A percentile compares a stretch with the other conserved stretches of the same genome.
phyloP scores from a whole-genome alignment of 208 protist species.

The Herpetomonas tarakana region DNA sequence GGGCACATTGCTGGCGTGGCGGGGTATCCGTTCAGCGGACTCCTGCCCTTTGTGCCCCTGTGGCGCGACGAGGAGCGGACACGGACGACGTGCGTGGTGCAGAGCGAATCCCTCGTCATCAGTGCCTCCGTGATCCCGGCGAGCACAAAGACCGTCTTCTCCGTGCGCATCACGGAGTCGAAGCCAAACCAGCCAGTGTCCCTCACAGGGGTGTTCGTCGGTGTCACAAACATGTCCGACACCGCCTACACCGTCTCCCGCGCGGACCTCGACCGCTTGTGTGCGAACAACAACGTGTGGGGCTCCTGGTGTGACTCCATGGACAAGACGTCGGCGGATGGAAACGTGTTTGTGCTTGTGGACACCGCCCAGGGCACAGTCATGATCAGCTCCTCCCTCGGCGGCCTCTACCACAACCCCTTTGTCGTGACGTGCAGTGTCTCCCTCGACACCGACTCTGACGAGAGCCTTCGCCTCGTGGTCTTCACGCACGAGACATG shows the following conservation, averaged over 20 bases:
- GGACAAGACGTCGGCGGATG: constrained; percentile 40
- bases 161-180: constrained; percentile 30
- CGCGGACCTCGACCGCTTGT: constrained; percentile 59
- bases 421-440: constrained; percentile 61
- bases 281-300: constrained; percentile 60
- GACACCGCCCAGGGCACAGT: constrained; percentile 56
- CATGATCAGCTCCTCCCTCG: constrained; percentile 63
- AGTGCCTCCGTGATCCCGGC: constrained; percentile 63
- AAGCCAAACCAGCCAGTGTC: constrained; percentile 25
- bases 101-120: constrained; percentile 50
- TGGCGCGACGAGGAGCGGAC: constrained; percentile 58
- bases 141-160: constrained; percentile 55
- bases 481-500: constrained; percentile 73
- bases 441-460: constrained; percentile 13
- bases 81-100: constrained; percentile 25
- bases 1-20: constrained; percentile 65
- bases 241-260: constrained; percentile 32
- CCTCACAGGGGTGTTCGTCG: constrained; percentile 65
- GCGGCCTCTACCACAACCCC: constrained; percentile 53
- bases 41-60: constrained; percentile 64
- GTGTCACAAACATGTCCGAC: constrained; percentile 59
- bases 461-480: constrained; percentile 46
- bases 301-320: constrained; percentile 78
- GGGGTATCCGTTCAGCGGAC: constrained; percentile 72
- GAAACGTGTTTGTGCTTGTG: constrained; percentile 57